Base-by-base conservation (phyloP, 1,284 basidiomycete genomes). In the Waitea zeae region DNA sequence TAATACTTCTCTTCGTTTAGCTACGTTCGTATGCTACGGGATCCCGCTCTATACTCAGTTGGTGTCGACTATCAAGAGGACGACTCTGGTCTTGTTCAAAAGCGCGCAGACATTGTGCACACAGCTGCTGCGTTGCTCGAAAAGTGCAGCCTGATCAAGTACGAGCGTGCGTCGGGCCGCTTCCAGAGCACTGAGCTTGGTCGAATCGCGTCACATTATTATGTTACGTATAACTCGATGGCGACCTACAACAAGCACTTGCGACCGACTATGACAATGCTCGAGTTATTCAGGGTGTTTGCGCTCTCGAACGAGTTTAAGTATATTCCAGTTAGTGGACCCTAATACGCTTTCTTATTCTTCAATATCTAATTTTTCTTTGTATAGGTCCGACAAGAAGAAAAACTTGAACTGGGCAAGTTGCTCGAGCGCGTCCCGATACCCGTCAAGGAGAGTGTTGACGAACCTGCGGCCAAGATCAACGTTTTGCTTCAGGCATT, bases 301-400 rank as follows among this genome's bases (percentile, higher is more conserved):
- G 90, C 92, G 0, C 64, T 97, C 9, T 92, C 87, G 2, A 92
- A 96, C 48, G 93, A 98, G 59, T 98, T 99, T 67, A 96, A 89
- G 58, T 61, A 93, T 34, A 69, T 95, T 26, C 95, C 90, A 1
- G 90, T 87, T 41, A n/a, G n/a, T n/a, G n/a, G n/a, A n/a, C n/a
- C n/a, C n/a, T n/a, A 11, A 38, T 38, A 5, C 6, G 17, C 17
- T 12, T 17, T 41, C 29, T 38, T 17, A 20, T 13, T 20, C 56
- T 73, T n/a, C 63, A 67, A 37, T 70, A 74, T 56, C 70, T 70
- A 17, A 27, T 31, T 20, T 22, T n/a, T n/a, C n/a, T n/a, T n/a
- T n/a, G n/a, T n/a, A n/a, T n/a, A n/a, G n/a, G n/a, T n/a, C n/a
- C 32, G 36, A 36, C 20, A 3, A 4, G 36, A 59, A 53, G 86